Evolutionary conservation across 208 protist genomes (phyloP).

Genomic region (Crithidia expoeki): DNA sequence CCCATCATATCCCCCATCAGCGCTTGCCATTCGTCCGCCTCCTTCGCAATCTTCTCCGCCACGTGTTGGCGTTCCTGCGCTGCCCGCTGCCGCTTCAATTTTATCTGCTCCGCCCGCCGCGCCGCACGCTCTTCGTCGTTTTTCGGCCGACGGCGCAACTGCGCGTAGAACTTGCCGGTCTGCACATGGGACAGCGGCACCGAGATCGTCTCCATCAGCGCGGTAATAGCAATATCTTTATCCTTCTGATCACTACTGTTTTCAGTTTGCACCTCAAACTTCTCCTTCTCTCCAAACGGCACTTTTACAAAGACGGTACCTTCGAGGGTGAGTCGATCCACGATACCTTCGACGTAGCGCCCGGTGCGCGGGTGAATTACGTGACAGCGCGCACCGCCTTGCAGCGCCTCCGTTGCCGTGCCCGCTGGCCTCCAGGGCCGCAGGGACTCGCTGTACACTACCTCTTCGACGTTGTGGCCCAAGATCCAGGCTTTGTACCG

Average conservation of each 20-base stretch:
- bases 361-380: constrained; percentile 58
- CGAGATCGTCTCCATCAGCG: constrained; percentile 28
- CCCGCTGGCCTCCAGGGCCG: constrained; percentile 50
- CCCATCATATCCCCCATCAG: constrained; percentile 68
- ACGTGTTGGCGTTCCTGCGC: constrained; percentile 47
- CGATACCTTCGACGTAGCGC: constrained; percentile 42
- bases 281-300: constrained; percentile 15
- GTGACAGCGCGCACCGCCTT: constrained; percentile 65
- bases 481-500: constrained; percentile 72
- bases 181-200: constrained; percentile 77
- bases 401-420: constrained; percentile 33
- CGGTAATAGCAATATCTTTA: too few species aligned
- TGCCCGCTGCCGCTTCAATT: constrained; percentile 52
- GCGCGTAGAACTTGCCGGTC: constrained; percentile 58
- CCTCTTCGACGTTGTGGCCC: constrained; percentile 75
- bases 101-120: constrained; percentile 45
- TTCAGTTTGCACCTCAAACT: neutral
- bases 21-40: constrained; percentile 75
- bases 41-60: constrained; percentile 54
- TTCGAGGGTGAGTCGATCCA: constrained; percentile 77
- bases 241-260: neutral
- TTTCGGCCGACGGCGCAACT: constrained; percentile 48
- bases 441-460: constrained; percentile 60
- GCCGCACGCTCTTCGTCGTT: constrained; percentile 50
- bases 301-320: constrained; percentile 59